Conservation (phyloP, 2,329 filamentous ascomycete genomes). For the Xylaria polymorpha region DNA sequence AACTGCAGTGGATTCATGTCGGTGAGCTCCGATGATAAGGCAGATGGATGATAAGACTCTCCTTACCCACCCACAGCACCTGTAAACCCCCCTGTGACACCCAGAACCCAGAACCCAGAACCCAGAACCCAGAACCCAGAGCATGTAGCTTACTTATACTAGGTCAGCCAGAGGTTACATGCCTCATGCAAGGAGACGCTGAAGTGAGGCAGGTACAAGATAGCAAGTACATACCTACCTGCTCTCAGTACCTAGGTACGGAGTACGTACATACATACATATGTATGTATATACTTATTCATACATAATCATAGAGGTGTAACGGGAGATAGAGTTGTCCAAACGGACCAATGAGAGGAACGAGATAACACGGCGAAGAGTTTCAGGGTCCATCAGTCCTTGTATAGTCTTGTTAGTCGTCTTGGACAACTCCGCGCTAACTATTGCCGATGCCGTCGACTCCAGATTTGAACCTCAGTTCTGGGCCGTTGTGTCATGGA, state of each 20-base stretch:
- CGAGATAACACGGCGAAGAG: conserved; percentile 26
- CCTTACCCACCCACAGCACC: not conserved
- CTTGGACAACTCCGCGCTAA: conserved; percentile 24
- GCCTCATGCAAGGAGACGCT: not conserved
- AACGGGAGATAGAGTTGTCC: conserved; percentile 1
- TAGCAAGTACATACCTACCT: conserved; percentile 18
- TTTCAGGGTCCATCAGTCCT: conserved; percentile 21
- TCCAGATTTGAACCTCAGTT: conserved; percentile 23
- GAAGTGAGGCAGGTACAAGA: conserved; percentile 9
- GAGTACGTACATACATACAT: no score
- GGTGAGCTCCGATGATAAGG: conserved; percentile 31
- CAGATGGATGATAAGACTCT: conserved; percentile 6
- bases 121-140: no score
- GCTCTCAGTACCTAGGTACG: not conserved
- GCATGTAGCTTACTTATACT: not conserved
- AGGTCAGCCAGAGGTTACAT: not conserved
- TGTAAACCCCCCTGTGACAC: not conserved
- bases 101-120: no score
- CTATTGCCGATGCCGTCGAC: conserved; percentile 32
- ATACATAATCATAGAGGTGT: not conserved
- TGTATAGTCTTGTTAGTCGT: not conserved
- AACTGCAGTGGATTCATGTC: conserved; percentile 14
- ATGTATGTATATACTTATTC: no score
- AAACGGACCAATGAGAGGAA: conserved; percentile 24
- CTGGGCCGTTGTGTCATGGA: conserved; percentile 11